phyloP scores from a whole-genome alignment of 2,329 filamentous ascomycete genomes.

The Penicillium sclerotigenum region DNA sequence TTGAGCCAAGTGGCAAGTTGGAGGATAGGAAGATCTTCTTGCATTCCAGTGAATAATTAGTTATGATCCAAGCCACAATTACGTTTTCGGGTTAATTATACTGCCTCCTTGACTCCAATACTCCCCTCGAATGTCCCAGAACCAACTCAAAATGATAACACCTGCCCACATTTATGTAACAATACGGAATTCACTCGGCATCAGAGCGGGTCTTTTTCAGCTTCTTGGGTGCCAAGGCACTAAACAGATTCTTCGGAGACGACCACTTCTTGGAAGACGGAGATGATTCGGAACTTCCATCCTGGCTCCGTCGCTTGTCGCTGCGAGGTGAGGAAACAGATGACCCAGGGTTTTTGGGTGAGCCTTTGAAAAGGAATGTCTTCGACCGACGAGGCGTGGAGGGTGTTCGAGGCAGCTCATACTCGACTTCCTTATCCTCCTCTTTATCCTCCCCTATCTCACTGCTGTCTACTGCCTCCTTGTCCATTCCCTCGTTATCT shows the following conservation, averaged over 20 bases:
- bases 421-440: constrained; percentile 13
- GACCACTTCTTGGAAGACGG: constrained; percentile 22
- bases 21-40: background rate
- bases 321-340: constrained; percentile 13
- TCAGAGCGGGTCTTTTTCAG: constrained; percentile 7
- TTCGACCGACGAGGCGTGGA: constrained; percentile 14
- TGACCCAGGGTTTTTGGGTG: constrained; percentile 8
- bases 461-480: constrained; percentile 5
- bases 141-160: background rate
- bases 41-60: constrained; percentile 8
- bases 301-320: constrained; percentile 15
- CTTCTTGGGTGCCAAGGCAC: constrained; percentile 18
- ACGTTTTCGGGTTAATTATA: constrained; percentile 14
- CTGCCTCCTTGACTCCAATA: constrained; percentile 1
- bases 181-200: constrained; percentile 1
- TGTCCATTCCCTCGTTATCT: constrained; percentile 16
- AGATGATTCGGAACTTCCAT: constrained; percentile 10
- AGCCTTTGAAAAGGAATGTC: constrained; percentile 12
- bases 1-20: constrained; percentile 7
- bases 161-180: background rate
- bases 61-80: constrained; percentile 5
- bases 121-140: background rate
- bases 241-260: constrained; percentile 17
- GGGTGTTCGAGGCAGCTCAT: constrained; percentile 13
- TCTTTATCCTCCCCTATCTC: constrained; percentile 13